A percentile compares a stretch with the other conserved stretches of the same genome.
Evolutionary conservation across 2,329 filamentous ascomycete genomes (phyloP).

Genomic region (Pseudogymnoascus destructans): DNA sequence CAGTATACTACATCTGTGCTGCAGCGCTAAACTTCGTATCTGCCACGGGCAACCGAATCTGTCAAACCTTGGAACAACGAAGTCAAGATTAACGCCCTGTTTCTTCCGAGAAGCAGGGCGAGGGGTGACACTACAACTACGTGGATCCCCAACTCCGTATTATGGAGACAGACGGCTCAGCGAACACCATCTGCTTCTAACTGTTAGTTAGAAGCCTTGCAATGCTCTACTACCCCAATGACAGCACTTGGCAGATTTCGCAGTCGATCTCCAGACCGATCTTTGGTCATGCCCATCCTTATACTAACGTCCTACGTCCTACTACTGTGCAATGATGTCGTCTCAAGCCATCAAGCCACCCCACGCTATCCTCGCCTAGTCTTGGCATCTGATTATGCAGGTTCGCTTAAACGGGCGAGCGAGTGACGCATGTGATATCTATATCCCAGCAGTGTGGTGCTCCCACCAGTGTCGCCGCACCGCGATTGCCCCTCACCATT

Average conservation of each 20-base stretch:
- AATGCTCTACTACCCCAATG: not conserved
- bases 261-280: not conserved
- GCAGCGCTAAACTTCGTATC: not conserved
- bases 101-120: not conserved
- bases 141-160: not conserved
- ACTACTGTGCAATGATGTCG: constrained; percentile 3
- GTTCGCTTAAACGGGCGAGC: not conserved
- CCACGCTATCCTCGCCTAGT: not conserved
- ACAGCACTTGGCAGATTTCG: not conserved
- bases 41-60: not conserved
- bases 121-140: not conserved
- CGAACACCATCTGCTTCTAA: not conserved
- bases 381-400: not conserved
- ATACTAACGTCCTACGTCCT: not conserved
- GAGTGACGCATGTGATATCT: not conserved
- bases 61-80: not conserved
- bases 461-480: not conserved
- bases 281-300: not conserved
- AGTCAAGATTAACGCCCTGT: not conserved
- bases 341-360: not conserved
- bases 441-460: not conserved
- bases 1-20: not conserved
- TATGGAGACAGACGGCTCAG: not conserved
- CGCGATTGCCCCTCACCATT: not conserved
- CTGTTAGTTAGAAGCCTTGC: not conserved